Evolutionary conservation across 2,329 filamentous ascomycete species (phyloP).

Genomic region (Boeremia exigua): DNA sequence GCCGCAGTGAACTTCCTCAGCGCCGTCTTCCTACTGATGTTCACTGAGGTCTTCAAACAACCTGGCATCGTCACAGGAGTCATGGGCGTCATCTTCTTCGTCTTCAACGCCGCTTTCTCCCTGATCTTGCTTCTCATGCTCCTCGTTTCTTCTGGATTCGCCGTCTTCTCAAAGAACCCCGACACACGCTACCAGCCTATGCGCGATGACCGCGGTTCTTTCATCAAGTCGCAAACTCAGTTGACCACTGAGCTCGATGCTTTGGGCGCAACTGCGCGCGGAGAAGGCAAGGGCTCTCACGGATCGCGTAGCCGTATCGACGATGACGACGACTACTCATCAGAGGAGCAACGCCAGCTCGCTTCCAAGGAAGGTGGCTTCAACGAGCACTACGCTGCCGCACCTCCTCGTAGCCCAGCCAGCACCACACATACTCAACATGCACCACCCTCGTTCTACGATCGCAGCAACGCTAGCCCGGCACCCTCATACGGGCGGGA

Average conservation of each 20-base stretch:
- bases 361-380: constrained; percentile 43
- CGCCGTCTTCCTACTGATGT: constrained; percentile 85
- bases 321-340: constrained; percentile 73
- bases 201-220: constrained; percentile 93
- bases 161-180: constrained; percentile 89
- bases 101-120: constrained; percentile 84
- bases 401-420: constrained; percentile 57
- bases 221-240: constrained; percentile 94
- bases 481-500: constrained; percentile 23
- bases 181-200: constrained; percentile 95
- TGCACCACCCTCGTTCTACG: constrained; percentile 37
- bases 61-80: constrained; percentile 84
- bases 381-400: constrained; percentile 51
- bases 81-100: constrained; percentile 87
- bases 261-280: constrained; percentile 84
- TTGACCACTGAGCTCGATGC: constrained; percentile 90
- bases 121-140: constrained; percentile 84
- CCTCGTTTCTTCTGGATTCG: constrained; percentile 76
- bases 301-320: constrained; percentile 65
- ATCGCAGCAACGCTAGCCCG: constrained; percentile 43
- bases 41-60: constrained; percentile 84
- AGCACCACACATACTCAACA: constrained; percentile 24
- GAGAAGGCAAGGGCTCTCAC: constrained; percentile 65
- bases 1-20: constrained; percentile 90
- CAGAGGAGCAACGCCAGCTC: constrained; percentile 43